phyloP scores from a whole-genome alignment of 805 yeast species.

The Zygotorulaspora chibaensis region DNA sequence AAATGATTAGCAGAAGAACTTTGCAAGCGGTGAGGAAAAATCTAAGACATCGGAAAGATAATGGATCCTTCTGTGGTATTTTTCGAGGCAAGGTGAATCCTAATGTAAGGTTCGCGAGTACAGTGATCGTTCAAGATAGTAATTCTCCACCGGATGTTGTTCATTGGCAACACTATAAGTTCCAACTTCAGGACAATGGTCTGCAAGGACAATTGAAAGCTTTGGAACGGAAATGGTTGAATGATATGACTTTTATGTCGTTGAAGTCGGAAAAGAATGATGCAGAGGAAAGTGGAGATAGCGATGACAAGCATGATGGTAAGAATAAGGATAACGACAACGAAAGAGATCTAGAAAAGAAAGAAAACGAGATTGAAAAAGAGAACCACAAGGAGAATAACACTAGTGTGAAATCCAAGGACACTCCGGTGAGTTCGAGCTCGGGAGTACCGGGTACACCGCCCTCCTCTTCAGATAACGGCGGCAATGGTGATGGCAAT shows the following conservation, averaged over 20 bases:
- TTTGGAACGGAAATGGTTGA: conserved; percentile 19
- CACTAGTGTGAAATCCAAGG: conserved; percentile 3
- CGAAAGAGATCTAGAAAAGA: conserved; percentile 11
- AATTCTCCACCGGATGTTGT: conserved; percentile 3
- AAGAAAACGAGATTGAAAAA: conserved; percentile 18
- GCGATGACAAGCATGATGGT: conserved; percentile 12
- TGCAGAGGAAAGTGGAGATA: conserved; percentile 17
- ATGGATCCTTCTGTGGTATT: neutral
- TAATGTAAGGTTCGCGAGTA: conserved; percentile 13
- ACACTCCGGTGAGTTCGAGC: conserved; percentile 18
- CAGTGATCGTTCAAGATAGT: conserved; percentile 2
- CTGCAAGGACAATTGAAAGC: conserved; percentile 17
- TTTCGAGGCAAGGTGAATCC: neutral
- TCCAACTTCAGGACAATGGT: conserved; percentile 10
- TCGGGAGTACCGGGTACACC: conserved; percentile 16
- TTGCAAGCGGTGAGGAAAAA: conserved; percentile 12
- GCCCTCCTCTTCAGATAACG: conserved; percentile 31
- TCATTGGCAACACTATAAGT: conserved; percentile 19
- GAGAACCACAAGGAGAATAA: conserved; percentile 15
- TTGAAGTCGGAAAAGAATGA: conserved; percentile 13
- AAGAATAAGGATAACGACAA: conserved; percentile 16
- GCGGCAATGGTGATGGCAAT: conserved; percentile 24
- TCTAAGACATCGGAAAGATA: conserved; percentile 5
- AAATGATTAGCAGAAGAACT: conserved; percentile 13
- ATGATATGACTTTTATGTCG: conserved; percentile 4